A percentile compares a stretch with the other conserved stretches of the same genome.
Evolutionary conservation across 768 basidiomycete genomes (phyloP).

Genomic region (Pluteus cervinus): DNA sequence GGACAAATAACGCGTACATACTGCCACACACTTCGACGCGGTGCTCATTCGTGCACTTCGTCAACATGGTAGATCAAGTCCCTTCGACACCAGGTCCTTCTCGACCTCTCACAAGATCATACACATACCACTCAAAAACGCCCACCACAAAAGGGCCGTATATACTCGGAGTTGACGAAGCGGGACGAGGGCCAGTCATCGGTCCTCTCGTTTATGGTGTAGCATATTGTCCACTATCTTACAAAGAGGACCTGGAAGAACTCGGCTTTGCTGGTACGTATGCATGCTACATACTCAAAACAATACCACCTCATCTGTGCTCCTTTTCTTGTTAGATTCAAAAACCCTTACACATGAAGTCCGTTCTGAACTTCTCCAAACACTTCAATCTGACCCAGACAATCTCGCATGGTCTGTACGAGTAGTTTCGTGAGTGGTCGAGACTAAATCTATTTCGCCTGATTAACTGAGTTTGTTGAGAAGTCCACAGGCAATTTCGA

Average conservation of each 20-base stretch:
- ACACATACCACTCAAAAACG: slow-evolving; percentile 69
- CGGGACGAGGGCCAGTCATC: slow-evolving; percentile 91
- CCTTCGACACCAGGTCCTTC: slow-evolving; percentile 59
- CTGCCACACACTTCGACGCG: slow-evolving; percentile 1
- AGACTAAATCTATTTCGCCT: neutral
- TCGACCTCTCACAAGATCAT: slow-evolving; percentile 57
- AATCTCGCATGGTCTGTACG: slow-evolving; percentile 82
- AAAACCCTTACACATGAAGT: slow-evolving; percentile 78
- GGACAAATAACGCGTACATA: no score
- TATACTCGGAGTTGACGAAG: slow-evolving; percentile 98
- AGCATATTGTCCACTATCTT: slow-evolving; percentile 84
- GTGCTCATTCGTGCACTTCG: no score
- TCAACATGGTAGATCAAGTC: no score
- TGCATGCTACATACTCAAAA: neutral
- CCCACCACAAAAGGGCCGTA: slow-evolving; percentile 74
- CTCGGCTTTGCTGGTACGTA: slow-evolving; percentile 86
- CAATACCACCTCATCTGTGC: neutral
- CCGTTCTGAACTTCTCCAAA: slow-evolving; percentile 57
- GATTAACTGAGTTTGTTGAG: neutral
- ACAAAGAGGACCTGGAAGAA: slow-evolving; percentile 63
- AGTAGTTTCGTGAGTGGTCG: slow-evolving; percentile 50
- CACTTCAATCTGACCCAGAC: slow-evolving; percentile 60
- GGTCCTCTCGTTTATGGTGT: slow-evolving; percentile 96
- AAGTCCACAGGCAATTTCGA: slow-evolving; percentile 88
- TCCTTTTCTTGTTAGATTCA: slow-evolving; percentile 58